Base-by-base conservation (phyloP, 2,329 filamentous ascomycete genomes). In the Penicillium polonicum region DNA sequence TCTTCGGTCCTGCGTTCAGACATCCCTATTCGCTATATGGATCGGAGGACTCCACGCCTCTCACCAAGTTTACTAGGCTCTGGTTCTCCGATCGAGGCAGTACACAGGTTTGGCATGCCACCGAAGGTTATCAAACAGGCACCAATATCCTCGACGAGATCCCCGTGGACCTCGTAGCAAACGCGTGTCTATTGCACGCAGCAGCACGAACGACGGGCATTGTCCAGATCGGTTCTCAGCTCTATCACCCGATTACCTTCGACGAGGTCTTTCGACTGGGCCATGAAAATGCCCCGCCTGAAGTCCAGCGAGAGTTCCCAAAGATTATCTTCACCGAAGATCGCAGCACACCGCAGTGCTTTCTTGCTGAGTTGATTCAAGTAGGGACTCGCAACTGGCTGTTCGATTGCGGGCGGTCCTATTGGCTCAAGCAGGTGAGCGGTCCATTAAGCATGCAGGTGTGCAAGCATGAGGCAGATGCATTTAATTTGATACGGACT, bases 111-210 rank as follows among this genome's bases (percentile, higher is more conserved):
- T 72, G 70, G 70, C 69, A 71, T 43, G 65, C 70, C 0, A 61
- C 70, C 4, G 52, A 66, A 29, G 70, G 70, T 1, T 68, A 68
- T 35, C 60, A 60, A 5, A 68, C 61, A 9, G 70, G 69, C 4
- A 60, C 64, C 21, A 72, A 72, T 36, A 66, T 70, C 33, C 52
- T 72, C 9, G 70, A 72, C 35, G 70, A 72, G 53, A 68, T 72
- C 2, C 70, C 70, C 0, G 70, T 72, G 3, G 70, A 72, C 41
- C 68, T 72, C 31, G 70, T 72, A 17, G 70, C 70, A 29, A 72
- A 72, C 45, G 66, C 68, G 1, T 70, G 68, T 59, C 61, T 72
- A 15, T 39, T 72, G 9, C 70, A 72, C 31, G 67, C 68, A 2
- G 70, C 68, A 7, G 68, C 68, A 13, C 63, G 61, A 9, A 72